Conservation (phyloP, 2,329 filamentous ascomycete genomes). For the Huntiella omanensis region DNA sequence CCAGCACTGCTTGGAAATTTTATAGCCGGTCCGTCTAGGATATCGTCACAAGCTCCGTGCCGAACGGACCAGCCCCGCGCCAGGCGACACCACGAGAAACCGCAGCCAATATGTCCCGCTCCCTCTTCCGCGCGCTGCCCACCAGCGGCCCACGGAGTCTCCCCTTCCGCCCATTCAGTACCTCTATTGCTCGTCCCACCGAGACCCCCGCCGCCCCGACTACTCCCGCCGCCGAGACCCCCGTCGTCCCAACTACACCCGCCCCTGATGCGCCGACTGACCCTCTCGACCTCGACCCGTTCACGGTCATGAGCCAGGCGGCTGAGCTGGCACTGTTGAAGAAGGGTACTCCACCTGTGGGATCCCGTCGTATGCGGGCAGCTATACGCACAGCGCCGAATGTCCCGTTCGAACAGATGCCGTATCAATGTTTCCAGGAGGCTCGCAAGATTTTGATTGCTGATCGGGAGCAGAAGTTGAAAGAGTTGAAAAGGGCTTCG, state of each 20-base stretch:
- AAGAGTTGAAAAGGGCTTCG: slow-evolving; percentile 47
- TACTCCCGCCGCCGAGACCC: slow-evolving; percentile 5
- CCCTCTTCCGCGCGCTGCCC: slow-evolving; percentile 24
- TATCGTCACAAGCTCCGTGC: background rate
- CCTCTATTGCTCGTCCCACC: slow-evolving; percentile 15
- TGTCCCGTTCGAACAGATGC: slow-evolving; percentile 79
- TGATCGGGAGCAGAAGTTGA: slow-evolving; percentile 67
- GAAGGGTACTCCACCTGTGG: slow-evolving; percentile 51
- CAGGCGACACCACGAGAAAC: background rate
- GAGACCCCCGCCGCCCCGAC: background rate
- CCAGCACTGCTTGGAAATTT: too few species aligned
- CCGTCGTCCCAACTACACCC: slow-evolving; percentile 3
- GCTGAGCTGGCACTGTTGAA: slow-evolving; percentile 51
- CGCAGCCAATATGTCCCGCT: slow-evolving; percentile 36
- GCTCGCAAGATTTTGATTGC: slow-evolving; percentile 64
- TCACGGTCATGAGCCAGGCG: slow-evolving; percentile 43
- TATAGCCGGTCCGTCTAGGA: background rate
- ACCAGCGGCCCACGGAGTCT: slow-evolving; percentile 15
- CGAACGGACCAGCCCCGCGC: background rate
- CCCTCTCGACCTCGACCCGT: slow-evolving; percentile 39
- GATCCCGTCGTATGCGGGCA: slow-evolving; percentile 66
- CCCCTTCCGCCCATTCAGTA: slow-evolving; percentile 20
- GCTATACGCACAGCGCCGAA: slow-evolving; percentile 40
- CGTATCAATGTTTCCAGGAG: slow-evolving; percentile 96
- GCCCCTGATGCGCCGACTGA: slow-evolving; percentile 15